Percentiles rank a stretch among this genome's conserved stretches.
Conservation (phyloP, 1,284 basidiomycete species). For the Lentinula novae-zelandiae region DNA sequence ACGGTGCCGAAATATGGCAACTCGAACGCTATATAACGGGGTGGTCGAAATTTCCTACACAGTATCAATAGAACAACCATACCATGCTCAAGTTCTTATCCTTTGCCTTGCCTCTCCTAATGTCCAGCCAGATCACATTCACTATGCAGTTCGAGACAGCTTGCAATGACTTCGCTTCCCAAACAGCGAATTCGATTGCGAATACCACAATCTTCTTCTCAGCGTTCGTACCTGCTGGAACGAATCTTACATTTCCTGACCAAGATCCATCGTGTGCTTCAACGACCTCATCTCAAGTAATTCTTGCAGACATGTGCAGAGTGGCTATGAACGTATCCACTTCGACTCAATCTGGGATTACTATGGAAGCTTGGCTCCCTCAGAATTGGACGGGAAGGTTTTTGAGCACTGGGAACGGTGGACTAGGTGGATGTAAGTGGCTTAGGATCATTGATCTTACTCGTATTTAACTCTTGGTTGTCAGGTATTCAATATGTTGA, state of each 20-base stretch:
- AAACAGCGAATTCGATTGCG: background rate
- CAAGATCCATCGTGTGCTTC: slow-evolving; percentile 7
- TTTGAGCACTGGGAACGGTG: slow-evolving; percentile 14
- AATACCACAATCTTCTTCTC: slow-evolving; percentile 3
- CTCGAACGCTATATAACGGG: too few relatives aligned
- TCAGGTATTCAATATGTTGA: slow-evolving; percentile 11
- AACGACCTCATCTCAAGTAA: background rate
- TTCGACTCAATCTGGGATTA: slow-evolving; percentile 6
- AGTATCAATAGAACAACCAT: too few relatives aligned
- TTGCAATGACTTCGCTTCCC: slow-evolving; percentile 1
- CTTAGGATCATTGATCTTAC: background rate
- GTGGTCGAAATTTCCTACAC: too few relatives aligned
- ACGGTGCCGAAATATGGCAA: too few relatives aligned
- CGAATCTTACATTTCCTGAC: slow-evolving; percentile 8
- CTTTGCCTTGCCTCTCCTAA: background rate
- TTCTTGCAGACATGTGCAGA: slow-evolving; percentile 12
- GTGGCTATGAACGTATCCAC: slow-evolving; percentile 12
- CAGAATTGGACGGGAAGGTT: slow-evolving; percentile 15
- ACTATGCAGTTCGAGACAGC: slow-evolving; percentile 1
- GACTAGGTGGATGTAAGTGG: slow-evolving; percentile 11
- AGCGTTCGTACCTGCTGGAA: slow-evolving; percentile 4
- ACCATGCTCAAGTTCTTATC: background rate
- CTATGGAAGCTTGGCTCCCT: slow-evolving; percentile 15
- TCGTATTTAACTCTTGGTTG: background rate
- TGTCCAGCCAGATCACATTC: background rate